Evolutionary conservation across 441 rosid species (phyloP).

Genomic region (Flueggea neowawraea): DNA sequence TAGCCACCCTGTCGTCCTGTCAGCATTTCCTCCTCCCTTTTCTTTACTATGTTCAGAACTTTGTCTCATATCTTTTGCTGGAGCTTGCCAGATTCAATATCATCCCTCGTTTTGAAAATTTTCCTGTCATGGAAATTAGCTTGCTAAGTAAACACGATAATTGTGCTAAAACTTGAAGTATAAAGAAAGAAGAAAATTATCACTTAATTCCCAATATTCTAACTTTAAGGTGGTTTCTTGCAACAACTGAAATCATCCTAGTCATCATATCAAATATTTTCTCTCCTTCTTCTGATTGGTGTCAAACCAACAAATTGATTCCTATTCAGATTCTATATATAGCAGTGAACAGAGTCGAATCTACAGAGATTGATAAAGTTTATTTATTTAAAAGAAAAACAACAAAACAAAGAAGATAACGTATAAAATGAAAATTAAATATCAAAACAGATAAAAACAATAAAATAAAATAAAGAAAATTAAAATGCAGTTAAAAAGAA

Average conservation of each 20-base stretch:
- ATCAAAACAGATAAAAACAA: too few species aligned
- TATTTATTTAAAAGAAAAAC: too few species aligned
- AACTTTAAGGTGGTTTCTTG: constrained; percentile 18
- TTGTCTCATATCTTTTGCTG: constrained; percentile 22
- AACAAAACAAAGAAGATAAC: too few species aligned
- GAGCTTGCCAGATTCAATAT: constrained; percentile 33
- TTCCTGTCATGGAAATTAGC: constrained; percentile 12
- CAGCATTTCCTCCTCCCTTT: constrained; percentile 24
- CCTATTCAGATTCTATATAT: too few species aligned
- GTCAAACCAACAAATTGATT: too few species aligned
- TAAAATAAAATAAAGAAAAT: too few species aligned
- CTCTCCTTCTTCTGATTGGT: constrained; percentile 37
- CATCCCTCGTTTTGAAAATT: constrained; percentile 29
- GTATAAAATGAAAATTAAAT: too few species aligned
- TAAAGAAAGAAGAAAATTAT: neutral
- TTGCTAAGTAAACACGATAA: neutral
- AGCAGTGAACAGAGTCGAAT: too few species aligned
- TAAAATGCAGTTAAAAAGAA: too few species aligned
- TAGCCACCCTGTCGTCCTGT: constrained; percentile 15
- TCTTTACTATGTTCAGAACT: constrained; percentile 28
- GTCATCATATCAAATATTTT: constrained; percentile 32
- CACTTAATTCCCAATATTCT: constrained; percentile 27
- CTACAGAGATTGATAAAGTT: too few species aligned
- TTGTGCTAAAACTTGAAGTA: neutral
- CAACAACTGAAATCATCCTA: constrained; percentile 1